Evolutionary conservation across 208 protist genomes (phyloP), one percentile per base, ranked within the genome.

Genomic region (Trypanosoma avium): DNA sequence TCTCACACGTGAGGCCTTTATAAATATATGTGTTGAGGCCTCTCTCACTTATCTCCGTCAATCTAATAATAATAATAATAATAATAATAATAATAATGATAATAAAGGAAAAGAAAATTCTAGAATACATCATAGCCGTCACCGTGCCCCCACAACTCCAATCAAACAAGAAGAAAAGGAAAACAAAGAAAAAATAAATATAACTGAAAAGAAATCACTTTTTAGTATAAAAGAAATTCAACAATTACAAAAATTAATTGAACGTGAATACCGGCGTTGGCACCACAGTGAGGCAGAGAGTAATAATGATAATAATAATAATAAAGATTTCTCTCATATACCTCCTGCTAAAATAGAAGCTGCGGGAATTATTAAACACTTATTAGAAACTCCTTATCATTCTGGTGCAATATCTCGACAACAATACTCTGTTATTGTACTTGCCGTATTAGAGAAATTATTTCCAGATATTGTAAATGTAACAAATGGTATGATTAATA

Each of bases 361-460:
- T 7, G 50, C 49, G 8, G 12, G 7, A n/a, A 48, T 67, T 29
- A 57, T 67, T 10, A 52, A 53, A 22, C 35, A 40, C 6, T 48
- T 58, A 26, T 33, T 67, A n/a, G 35, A 67, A 0, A 35, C 9
- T 21, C 61, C 61, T 0, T 67, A 67, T 27, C 48, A 30, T 38
- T 40, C n/a, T 32, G 61, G 61, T 1, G 36, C 15, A 15, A 50
- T 67, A 17, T 59, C 61, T 6, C 49, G 61, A 1, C 61, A 59
- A 26, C 19, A 50, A 9, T 67, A 67, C 29, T 33, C 61, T 38
- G 61, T 52, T 9, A 67, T 59, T 59, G 61, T 67, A 24, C 48
- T 67, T 26, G 35, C 61, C 33, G 61, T 67, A 22, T 30, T 67
- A 26, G 61, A 67, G 36, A 48, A 49, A 29, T 27, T 67, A 35